These are phyloP conservation scores for Serendipita indica DNA, from an alignment of 768 basidiomycete genomes.

Conservation along the genomic window DNA sequence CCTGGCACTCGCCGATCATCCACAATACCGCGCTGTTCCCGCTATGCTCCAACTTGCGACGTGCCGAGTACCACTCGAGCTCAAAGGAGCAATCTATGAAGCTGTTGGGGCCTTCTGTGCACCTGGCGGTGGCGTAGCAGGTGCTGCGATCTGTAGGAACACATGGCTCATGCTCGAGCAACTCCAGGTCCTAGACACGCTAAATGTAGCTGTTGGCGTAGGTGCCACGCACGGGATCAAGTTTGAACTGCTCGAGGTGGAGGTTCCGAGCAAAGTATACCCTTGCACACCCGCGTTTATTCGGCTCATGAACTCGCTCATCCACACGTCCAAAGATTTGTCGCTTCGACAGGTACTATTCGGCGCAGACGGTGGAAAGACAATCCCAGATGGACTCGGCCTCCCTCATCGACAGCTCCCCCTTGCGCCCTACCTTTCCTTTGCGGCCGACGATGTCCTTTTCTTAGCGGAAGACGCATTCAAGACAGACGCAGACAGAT, in stretches of 20 bases:
- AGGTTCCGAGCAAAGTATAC: conserved; percentile 61
- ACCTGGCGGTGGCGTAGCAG: conserved; percentile 56
- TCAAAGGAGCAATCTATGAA: conserved; percentile 75
- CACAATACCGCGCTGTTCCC: conserved; percentile 66
- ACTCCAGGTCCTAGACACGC: conserved; percentile 44
- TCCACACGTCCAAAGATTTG: conserved; percentile 68
- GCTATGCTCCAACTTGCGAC: conserved; percentile 67
- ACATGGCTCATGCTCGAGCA: conserved; percentile 79
- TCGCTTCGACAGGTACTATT: conserved; percentile 43
- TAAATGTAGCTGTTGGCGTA: conserved; percentile 46
- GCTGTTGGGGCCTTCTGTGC: conserved; percentile 70
- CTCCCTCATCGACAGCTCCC: conserved; percentile 69
- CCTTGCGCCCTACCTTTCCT: conserved; percentile 66
- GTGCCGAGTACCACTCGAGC: conserved; percentile 69
- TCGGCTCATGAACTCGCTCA: conserved; percentile 60
- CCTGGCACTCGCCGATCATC: conserved; percentile 57
- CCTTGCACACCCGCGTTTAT: conserved; percentile 85
- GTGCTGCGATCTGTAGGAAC: conserved; percentile 65
- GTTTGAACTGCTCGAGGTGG: conserved; percentile 77
- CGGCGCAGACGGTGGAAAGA: conserved; percentile 48
- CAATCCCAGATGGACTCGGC: conserved; percentile 67
- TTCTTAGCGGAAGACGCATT: conserved; percentile 40
- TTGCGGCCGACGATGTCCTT: conserved; percentile 76
- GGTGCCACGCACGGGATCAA: conserved; percentile 59
- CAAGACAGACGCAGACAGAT: conserved; percentile 56